These are phyloP conservation scores for Phytophthora rubi DNA, from an alignment of 352 stramenopile species.

Conservation along the genomic window DNA sequence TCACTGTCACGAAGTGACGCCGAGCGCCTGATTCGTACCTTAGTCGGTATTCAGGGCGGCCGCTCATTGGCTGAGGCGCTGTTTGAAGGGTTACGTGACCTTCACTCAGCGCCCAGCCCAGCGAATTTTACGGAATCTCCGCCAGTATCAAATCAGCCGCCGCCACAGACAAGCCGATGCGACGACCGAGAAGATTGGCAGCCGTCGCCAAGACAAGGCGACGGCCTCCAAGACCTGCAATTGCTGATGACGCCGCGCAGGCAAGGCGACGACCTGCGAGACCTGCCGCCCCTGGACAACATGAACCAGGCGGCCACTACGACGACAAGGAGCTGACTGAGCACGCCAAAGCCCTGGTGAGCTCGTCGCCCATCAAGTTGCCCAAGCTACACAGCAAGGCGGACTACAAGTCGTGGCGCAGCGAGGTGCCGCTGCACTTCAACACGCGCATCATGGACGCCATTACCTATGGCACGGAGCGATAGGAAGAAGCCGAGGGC, in stretches of 20 bases:
- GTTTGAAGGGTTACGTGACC: neutral
- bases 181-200: neutral
- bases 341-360: neutral
- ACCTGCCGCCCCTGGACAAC: neutral
- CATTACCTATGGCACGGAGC: neutral
- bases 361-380: neutral
- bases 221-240: too few species aligned
- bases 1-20: neutral
- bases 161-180: neutral
- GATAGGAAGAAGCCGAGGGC: neutral
- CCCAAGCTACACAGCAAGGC: neutral
- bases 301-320: neutral
- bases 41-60: neutral
- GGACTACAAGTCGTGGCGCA: conserved; percentile 1
- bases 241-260: too few species aligned
- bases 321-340: conserved; percentile 2
- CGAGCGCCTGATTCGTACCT: neutral
- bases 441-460: conserved; percentile 1
- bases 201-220: neutral
- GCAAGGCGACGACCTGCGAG: too few species aligned
- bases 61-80: neutral
- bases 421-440: conserved; percentile 7
- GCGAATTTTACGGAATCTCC: neutral
- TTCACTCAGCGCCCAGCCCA: neutral
- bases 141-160: neutral